Evolutionary conservation across 2,329 filamentous ascomycete genomes (phyloP), one percentile per base, ranked within the genome.

Genomic region (Colletotrichum theobromicola): DNA sequence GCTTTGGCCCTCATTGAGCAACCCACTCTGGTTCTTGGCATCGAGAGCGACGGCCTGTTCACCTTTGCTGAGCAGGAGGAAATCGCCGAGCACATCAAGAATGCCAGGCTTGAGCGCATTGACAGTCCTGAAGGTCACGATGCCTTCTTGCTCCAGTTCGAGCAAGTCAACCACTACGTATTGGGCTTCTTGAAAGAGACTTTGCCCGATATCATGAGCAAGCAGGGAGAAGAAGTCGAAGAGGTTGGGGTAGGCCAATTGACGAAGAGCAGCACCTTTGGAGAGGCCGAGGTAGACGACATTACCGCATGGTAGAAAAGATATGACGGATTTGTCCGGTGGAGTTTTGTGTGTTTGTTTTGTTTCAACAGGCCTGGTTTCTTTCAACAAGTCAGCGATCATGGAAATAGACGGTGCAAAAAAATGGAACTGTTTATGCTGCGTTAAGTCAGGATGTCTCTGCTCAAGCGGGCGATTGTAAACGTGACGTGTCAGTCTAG

Each of bases 51-150:
- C 79, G 97, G 97, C 0, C 90, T 99, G 1, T 99, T 99, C 83
- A 98, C 96, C 0, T 98, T 98, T 83, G 95, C 95, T 7, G 97
- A 99, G 86, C 97, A 99, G 85, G 89, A 98, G 83, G 95, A 98
- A 85, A 87, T 99, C 67, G 97, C 96, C 0, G 90, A 92, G 42
- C 91, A 94, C 74, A 95, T 98, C 76, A 93, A 93, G 4, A 88
- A 96, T 79, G 93, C 94, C 1, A 90, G 91, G 13, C 86, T 99
- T 30, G 93, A 95, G 83, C 95, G 93, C 61, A 99, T 99, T 74
- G 95, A 98, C 80, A 97, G 94, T 75, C 94, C 95, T 0, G 97
- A 99, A 82, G 97, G 97, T 2, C 97, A 99, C 80, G 97, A 99
- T 83, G 97, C 97, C 0, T 99, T 99, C 83, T 85, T 99, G 80